phyloP scores from a whole-genome alignment of 2,329 filamentous ascomycete genomes.

The Colletotrichum siamense region DNA sequence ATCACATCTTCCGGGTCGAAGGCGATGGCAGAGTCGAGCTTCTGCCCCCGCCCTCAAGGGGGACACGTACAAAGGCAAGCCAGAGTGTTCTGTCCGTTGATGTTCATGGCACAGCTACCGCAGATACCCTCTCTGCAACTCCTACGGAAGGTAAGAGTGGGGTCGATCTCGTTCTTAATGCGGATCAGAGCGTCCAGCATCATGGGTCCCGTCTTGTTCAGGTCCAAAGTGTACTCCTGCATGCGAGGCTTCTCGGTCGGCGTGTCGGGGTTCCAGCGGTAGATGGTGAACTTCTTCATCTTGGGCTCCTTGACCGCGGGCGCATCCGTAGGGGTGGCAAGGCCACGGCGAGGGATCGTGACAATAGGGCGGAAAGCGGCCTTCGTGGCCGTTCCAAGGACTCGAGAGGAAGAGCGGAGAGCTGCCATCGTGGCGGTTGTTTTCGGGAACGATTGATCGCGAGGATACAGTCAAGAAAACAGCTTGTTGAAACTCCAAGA shows the following conservation, averaged over 20 bases:
- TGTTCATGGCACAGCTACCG: slow-evolving; percentile 99
- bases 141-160: slow-evolving; percentile 93
- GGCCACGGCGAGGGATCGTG: slow-evolving; percentile 49
- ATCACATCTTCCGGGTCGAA: not conserved
- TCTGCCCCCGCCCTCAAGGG: not conserved
- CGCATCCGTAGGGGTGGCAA: slow-evolving; percentile 63
- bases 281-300: slow-evolving; percentile 97
- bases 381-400: slow-evolving; percentile 52
- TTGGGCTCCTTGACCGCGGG: slow-evolving; percentile 67
- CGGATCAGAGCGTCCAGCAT: slow-evolving; percentile 94
- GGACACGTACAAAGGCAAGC: slow-evolving; percentile 88
- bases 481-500: not conserved
- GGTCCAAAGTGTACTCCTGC: slow-evolving; percentile 92
- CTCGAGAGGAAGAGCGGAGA: slow-evolving; percentile 64
- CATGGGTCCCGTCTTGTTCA: slow-evolving; percentile 99
- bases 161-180: slow-evolving; percentile 99
- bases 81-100: slow-evolving; percentile 97
- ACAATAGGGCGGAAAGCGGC: slow-evolving; percentile 43
- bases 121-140: slow-evolving; percentile 99
- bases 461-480: not conserved
- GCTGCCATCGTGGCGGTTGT: slow-evolving; percentile 56
- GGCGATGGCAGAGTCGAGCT: not conserved
- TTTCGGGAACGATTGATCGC: not conserved
- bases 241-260: slow-evolving; percentile 93
- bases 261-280: slow-evolving; percentile 96